Evolutionary conservation across 2,329 filamentous ascomycete species (phyloP), one percentile per base, ranked within the genome.

Genomic region (Cyanodermella asteris): DNA sequence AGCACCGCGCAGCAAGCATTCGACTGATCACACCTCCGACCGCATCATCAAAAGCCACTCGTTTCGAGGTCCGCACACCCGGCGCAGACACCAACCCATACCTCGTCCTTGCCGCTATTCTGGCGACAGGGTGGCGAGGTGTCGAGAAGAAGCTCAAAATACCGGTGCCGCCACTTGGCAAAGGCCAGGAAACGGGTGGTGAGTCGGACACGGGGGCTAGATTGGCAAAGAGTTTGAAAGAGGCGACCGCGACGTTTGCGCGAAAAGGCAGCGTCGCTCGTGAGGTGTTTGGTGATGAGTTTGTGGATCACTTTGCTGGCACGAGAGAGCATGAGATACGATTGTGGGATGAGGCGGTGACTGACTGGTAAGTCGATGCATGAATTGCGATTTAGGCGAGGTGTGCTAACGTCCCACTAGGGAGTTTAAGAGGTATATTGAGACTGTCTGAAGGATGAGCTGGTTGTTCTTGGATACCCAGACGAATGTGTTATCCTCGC

Each of bases 71-170:
- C 16, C 74, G 87, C 13, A 82, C 93, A 0, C 74, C 80, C 0
- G 87, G 87, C n/a, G 87, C 87, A 11, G 87, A 97, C 41, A 66
- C 81, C 4, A 94, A 94, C 44, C 72, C 84, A 0, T 73, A 82
- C 43, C 73, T 76, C 23, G 84, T 91, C 5, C 66, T 94, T 20
- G 69, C 81, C 0, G 77, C 84, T 1, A 74, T 94, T 24, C 56
- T 97, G 16, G 84, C 71, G 1, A 64, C 90, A 4, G 87, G 87
- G 9, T 91, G 78, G 72, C 64, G 82, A 27, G 87, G 87, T 7
- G 69, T 94, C 0, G 76, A 91, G 55, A 82, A 84, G 64, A 87
- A 90, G 53, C 58, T 94, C 26, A 68, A 74, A 36, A 76, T 97
- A 15, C 60, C 69, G 1, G 65, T 80, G 13, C 71, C 82, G 5